Evolutionary conservation across 495 filamentous ascomycete genomes (phyloP).

Genomic region (Lichenothelia convexa): DNA sequence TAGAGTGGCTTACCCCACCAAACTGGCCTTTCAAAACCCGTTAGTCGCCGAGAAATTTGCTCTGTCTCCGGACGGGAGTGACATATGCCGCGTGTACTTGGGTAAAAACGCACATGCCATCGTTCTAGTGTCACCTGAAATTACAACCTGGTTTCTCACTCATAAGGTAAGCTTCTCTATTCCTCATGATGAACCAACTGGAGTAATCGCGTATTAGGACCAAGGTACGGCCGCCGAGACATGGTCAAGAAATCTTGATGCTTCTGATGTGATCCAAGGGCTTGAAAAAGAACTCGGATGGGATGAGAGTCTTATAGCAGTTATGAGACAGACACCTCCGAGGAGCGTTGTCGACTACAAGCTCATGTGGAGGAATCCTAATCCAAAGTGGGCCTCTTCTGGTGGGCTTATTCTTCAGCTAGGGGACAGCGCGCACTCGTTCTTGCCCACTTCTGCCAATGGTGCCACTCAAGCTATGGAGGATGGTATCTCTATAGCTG

Average conservation of each 20-base stretch:
- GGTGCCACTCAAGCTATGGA: slow-evolving; percentile 22
- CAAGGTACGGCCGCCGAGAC: slow-evolving; percentile 17
- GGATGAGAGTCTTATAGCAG: slow-evolving; percentile 15
- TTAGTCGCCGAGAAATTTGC: no score
- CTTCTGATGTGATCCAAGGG: slow-evolving; percentile 14
- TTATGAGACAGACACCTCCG: slow-evolving; percentile 17
- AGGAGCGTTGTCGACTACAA: slow-evolving; percentile 20
- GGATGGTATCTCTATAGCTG: slow-evolving; percentile 18
- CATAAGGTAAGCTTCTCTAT: no score
- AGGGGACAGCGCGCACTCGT: slow-evolving; percentile 22
- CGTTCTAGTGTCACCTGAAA: no score
- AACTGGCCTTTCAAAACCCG: no score
- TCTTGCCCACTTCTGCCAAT: slow-evolving; percentile 20
- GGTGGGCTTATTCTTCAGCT: slow-evolving; percentile 16
- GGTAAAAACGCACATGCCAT: no score
- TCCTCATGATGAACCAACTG: no score
- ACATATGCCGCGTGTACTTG: no score
- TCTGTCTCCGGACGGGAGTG: no score
- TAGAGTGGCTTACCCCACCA: no score
- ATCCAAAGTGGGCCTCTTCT: slow-evolving; percentile 18
- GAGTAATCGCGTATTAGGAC: slow-evolving; percentile 18
- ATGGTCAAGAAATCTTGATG: slow-evolving; percentile 15
- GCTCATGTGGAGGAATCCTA: slow-evolving; percentile 19
- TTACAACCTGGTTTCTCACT: no score
- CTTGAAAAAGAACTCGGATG: slow-evolving; percentile 20